Percentiles rank a stretch among this genome's conserved stretches.
phyloP scores from a whole-genome alignment of 2,329 filamentous ascomycete species.

The Nothophaeocryptopus gaeumannii region DNA sequence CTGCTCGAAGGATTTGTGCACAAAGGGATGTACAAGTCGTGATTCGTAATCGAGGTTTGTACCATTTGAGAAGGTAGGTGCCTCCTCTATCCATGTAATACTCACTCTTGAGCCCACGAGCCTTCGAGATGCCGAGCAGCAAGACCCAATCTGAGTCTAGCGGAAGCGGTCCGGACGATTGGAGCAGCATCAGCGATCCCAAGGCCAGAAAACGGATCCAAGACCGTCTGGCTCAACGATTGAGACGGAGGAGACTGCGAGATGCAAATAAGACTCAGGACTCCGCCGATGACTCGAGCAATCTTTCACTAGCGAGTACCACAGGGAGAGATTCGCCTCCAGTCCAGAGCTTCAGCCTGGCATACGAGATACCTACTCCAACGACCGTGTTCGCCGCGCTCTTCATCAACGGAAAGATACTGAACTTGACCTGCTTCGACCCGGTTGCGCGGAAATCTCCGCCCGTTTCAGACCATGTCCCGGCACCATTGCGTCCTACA shows the following conservation, averaged over 20 bases:
- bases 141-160: too few relatives aligned
- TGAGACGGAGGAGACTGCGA: background rate
- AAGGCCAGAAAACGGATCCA: background rate
- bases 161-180: too few relatives aligned
- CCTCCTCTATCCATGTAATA: too few relatives aligned
- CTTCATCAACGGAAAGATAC: conserved; percentile 1
- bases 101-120: too few relatives aligned
- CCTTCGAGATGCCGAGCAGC: too few relatives aligned
- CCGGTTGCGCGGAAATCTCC: background rate
- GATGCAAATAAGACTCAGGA: background rate
- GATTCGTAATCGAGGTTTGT: too few relatives aligned
- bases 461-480: background rate
- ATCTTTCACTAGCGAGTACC: background rate
- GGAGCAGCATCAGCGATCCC: background rate
- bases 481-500: background rate
- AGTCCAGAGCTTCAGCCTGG: background rate
- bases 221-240: background rate
- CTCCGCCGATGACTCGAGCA: background rate
- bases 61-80: too few relatives aligned
- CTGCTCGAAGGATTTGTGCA: too few relatives aligned
- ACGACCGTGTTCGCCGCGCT: conserved; percentile 1
- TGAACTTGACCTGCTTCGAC: background rate
- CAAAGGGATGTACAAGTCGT: too few relatives aligned
- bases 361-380: background rate
- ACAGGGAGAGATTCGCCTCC: background rate